A percentile compares a stretch with the other conserved stretches of the same genome.
Evolutionary conservation across 1,139 yeast species (phyloP).

Genomic region (Wickerhamomyces sp.): DNA sequence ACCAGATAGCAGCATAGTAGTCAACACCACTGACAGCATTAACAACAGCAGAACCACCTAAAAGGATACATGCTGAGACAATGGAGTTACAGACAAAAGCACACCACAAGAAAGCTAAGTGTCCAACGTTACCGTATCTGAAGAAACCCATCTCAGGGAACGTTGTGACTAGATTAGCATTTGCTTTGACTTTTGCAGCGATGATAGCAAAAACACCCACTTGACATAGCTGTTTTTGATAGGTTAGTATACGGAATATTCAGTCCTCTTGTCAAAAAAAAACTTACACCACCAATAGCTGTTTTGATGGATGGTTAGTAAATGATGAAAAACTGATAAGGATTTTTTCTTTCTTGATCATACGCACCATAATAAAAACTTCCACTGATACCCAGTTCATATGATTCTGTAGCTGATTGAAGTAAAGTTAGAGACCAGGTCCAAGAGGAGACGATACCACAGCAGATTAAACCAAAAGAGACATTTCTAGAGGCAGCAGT

Average conservation of each 20-base stretch:
- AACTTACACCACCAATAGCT: conserved; percentile 31
- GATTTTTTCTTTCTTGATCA: background rate
- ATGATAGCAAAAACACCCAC: conserved; percentile 34
- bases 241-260: no score
- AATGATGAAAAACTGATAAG: no score
- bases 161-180: conserved; percentile 36
- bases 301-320: no score
- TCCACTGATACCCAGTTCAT: conserved; percentile 28
- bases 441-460: conserved; percentile 36
- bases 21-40: conserved; percentile 35
- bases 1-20: conserved; percentile 32
- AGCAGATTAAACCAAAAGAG: conserved; percentile 31
- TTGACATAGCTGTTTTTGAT: conserved; percentile 19
- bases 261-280: no score
- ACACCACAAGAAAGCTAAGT: conserved; percentile 33
- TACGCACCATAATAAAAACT: conserved; percentile 27
- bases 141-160: conserved; percentile 37
- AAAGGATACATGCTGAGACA: conserved; percentile 33
- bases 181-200: conserved; percentile 35
- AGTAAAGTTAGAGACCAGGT: conserved; percentile 35
- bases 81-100: conserved; percentile 36
- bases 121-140: conserved; percentile 36
- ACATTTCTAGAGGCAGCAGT: conserved; percentile 34
- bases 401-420: conserved; percentile 30
- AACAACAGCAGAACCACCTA: conserved; percentile 37